phyloP scores from a whole-genome alignment of 1,284 basidiomycete species.

The Apiotrichum akiyoshidainum region DNA sequence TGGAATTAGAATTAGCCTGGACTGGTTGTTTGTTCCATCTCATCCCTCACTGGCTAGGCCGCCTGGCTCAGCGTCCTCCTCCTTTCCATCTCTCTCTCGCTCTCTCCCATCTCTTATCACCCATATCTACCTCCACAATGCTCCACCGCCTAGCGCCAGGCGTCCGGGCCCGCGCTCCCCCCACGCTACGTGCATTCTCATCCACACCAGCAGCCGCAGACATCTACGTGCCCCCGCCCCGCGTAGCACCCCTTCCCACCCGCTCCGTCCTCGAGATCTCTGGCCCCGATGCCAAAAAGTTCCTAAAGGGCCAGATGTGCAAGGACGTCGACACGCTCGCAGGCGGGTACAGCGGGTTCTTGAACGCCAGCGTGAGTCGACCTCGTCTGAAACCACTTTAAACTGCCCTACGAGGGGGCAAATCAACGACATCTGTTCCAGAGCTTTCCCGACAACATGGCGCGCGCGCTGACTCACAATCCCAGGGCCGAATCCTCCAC shows the following conservation, averaged over 20 bases:
- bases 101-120: no score
- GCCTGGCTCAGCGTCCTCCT: no score
- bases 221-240: conserved; percentile 4
- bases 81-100: no score
- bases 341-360: conserved; percentile 71
- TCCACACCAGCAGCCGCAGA: background rate
- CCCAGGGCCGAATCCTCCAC: conserved; percentile 81
- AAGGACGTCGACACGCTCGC: conserved; percentile 57
- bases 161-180: background rate
- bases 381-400: no score
- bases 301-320: conserved; percentile 81
- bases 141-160: background rate
- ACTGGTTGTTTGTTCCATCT: no score
- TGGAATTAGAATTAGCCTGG: no score
- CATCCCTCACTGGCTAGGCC: no score
- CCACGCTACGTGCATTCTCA: background rate
- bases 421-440: background rate
- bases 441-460: background rate
- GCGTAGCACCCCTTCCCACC: conserved; percentile 59
- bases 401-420: no score
- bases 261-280: conserved; percentile 69
- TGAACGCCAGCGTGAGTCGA: conserved; percentile 74
- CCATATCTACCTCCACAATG: background rate
- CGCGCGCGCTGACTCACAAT: background rate
- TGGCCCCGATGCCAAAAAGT: conserved; percentile 77